These are phyloP conservation scores for Pichia sp. DNA, from an alignment of 1,139 yeast species.

Conservation along the genomic window DNA sequence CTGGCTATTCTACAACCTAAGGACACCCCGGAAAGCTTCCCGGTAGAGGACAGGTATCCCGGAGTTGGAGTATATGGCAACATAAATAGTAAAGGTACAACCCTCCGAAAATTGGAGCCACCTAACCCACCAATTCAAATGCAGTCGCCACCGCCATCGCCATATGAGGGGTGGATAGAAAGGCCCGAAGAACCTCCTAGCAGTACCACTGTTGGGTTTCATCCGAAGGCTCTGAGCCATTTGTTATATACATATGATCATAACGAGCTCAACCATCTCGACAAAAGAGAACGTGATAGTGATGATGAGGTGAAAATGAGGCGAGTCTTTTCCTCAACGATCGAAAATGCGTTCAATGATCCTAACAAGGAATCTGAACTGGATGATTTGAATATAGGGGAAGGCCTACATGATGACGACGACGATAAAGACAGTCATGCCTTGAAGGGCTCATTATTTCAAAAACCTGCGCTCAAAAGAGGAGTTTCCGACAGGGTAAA, in stretches of 20 bases:
- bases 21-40: neutral
- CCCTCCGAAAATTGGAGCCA: conserved; percentile 16
- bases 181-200: conserved; percentile 32
- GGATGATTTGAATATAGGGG: conserved; percentile 12
- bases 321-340: conserved; percentile 12
- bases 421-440: neutral
- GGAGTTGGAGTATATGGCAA: neutral
- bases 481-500: neutral
- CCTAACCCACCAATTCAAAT: conserved; percentile 29
- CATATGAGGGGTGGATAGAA: conserved; percentile 30
- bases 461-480: neutral
- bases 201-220: conserved; percentile 27
- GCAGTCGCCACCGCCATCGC: conserved; percentile 34
- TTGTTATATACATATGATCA: conserved; percentile 24
- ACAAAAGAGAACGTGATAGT: neutral
- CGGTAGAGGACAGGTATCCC: conserved; percentile 13
- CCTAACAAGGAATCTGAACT: neutral
- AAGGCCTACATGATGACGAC: conserved; percentile 12
- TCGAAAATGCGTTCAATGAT: conserved; percentile 1
- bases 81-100: neutral
- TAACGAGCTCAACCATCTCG: neutral
- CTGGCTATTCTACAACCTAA: neutral
- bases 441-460: conserved; percentile 12
- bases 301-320: neutral
- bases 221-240: conserved; percentile 30